Percentiles rank a stretch among this genome's conserved stretches.
Evolutionary conservation across 257 asterid species (phyloP).

Genomic region (Misopates orontium): DNA sequence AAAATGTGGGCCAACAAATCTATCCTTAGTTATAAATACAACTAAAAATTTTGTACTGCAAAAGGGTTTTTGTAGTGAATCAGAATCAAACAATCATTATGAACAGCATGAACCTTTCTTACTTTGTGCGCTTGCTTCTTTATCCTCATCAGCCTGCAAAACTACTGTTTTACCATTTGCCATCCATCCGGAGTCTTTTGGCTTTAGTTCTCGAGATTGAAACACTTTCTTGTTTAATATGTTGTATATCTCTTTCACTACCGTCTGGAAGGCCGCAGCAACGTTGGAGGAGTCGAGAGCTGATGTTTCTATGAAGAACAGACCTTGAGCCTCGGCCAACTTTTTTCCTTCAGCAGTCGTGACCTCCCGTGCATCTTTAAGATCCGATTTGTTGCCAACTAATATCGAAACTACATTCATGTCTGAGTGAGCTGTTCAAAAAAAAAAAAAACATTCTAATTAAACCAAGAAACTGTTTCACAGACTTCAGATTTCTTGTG

Average conservation of each 20-base stretch:
- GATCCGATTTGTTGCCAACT: conserved; percentile 91
- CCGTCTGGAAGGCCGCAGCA: conserved; percentile 72
- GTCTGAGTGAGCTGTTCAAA: conserved; percentile 85
- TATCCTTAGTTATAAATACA: conserved; percentile 24
- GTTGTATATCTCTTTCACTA: conserved; percentile 78
- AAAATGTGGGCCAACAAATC: conserved; percentile 18
- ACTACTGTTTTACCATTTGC: conserved; percentile 69
- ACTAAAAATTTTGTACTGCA: conserved; percentile 17
- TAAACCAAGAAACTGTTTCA: neutral
- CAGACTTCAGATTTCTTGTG: no score
- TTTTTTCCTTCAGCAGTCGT: conserved; percentile 79
- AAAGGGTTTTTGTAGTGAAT: conserved; percentile 25
- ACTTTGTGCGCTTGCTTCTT: conserved; percentile 38
- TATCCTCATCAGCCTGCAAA: conserved; percentile 60
- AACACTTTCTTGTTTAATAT: conserved; percentile 86
- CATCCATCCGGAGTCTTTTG: conserved; percentile 54
- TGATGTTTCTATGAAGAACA: conserved; percentile 91
- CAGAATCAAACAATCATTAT: conserved; percentile 33
- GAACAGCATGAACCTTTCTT: conserved; percentile 70
- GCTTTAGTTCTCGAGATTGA: conserved; percentile 85
- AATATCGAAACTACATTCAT: conserved; percentile 92
- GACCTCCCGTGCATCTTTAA: conserved; percentile 90
- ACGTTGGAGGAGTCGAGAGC: conserved; percentile 94
- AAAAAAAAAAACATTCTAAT: conserved; percentile 11
- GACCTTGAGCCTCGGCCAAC: conserved; percentile 79